Evolutionary conservation across 345 rosid species (phyloP), one percentile per base, ranked within the genome.

Genomic region (Xanthoceras sorbifolium): DNA sequence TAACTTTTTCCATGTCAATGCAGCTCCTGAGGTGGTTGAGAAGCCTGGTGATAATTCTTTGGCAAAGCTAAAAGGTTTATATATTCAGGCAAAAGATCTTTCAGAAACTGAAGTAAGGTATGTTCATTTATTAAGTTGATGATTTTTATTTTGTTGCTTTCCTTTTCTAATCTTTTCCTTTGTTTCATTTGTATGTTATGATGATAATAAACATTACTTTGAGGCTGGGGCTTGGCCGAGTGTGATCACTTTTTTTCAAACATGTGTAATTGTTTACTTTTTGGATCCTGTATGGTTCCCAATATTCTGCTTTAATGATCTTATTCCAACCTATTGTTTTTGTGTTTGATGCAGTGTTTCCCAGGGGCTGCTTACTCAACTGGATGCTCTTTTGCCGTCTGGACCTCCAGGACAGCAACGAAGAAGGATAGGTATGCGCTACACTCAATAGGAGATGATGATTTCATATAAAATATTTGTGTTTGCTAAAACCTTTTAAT

Each of bases 1-100:
- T 72, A 69, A 74, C 65, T 74, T 73, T 64, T 48, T 68, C 48
- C 77, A 40, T 84, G 68, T 69, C 44, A 69, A 84, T 80, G 83
- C 90, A 92, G 99, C 91, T 71, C 98, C 98, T 9, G 99, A 93
- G 84, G 84, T 93, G 76, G 93, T 93, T 79, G 99, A 92, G 89
- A 95, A 90, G 85, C 96, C 93, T 31, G 93, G 92, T 74, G 99
- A 95, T 86, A 81, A 6, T 81, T 89, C 94, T 26, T 86, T 92
- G 60, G 71, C 86, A 38, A 93, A 38, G 87, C 90, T 93, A 57
- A 93, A 85, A 84, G 10, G 0, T 68, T 79, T 85, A 34, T 95
- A 95, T 79, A 87, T 80, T 71, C 94, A 72, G 59, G 98, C 97
- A 12, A 95, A 84, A 85, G 99, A 90, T 9, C 94, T 95, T 76